Conservation (phyloP, 129 eudicot species). For the Centrapalus pauciflorus region DNA sequence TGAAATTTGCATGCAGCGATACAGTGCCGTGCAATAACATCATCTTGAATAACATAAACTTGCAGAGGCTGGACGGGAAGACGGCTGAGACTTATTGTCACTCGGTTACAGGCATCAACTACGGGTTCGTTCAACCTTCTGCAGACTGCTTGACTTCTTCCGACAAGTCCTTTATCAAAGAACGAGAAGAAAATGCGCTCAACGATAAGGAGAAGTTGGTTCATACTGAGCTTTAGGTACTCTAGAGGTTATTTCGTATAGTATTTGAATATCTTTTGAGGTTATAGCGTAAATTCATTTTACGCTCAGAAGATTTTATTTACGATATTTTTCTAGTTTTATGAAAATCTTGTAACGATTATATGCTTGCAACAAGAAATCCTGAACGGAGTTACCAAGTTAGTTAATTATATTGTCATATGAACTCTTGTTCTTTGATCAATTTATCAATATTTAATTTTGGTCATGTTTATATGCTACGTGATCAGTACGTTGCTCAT, state of each 20-base stretch:
- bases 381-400: background rate
- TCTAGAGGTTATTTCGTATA: constrained; percentile 31
- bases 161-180: constrained; percentile 34
- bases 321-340: constrained; percentile 10
- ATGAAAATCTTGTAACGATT: constrained; percentile 24
- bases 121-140: constrained; percentile 65
- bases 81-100: constrained; percentile 67
- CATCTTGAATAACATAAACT: constrained; percentile 58
- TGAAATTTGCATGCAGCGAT: constrained; percentile 91
- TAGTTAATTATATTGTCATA: background rate
- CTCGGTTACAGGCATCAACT: constrained; percentile 63
- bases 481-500: too few relatives aligned
- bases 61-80: constrained; percentile 55
- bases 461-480: too few relatives aligned
- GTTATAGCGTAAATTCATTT: background rate
- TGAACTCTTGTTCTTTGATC: too few relatives aligned
- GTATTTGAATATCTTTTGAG: constrained; percentile 15
- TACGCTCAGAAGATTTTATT: background rate
- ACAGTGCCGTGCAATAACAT: constrained; percentile 80
- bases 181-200: constrained; percentile 17
- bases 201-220: constrained; percentile 26
- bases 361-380: constrained; percentile 10
- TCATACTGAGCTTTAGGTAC: constrained; percentile 70
- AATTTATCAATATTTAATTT: too few relatives aligned
- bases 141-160: constrained; percentile 78